Evolutionary conservation across 179 eudicot species (phyloP).

Genomic region (Gypsophila paniculata): DNA sequence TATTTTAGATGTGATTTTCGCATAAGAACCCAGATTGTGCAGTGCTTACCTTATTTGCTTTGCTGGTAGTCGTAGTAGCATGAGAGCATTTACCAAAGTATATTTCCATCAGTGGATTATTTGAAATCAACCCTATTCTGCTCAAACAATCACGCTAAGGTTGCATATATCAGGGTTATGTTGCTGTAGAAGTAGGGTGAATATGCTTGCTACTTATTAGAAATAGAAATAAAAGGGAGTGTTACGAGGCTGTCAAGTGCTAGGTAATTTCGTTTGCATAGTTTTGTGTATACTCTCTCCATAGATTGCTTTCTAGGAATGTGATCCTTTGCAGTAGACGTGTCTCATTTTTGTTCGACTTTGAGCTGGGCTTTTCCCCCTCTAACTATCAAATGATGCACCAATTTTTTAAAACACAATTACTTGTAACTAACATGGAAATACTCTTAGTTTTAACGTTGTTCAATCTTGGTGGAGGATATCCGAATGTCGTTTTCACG

Average conservation of each 20-base stretch:
- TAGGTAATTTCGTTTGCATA: neutral
- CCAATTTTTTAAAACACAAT: neutral
- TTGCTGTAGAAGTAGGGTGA: no score
- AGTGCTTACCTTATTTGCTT: neutral
- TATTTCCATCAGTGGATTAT: no score
- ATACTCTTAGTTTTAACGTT: neutral
- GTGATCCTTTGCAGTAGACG: neutral
- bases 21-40: neutral
- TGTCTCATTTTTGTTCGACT: neutral
- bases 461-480: neutral
- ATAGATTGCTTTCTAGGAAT: neutral
- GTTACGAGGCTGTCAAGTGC: no score
- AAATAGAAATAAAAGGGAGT: no score
- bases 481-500: neutral
- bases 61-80: neutral
- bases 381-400: neutral
- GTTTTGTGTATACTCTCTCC: no score
- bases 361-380: neutral
- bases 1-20: neutral
- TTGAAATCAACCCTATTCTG: no score
- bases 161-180: neutral
- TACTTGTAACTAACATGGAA: no score
- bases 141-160: no score
- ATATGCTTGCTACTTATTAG: no score
- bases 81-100: no score